Percentiles rank a stretch among this genome's conserved stretches.
These are phyloP conservation scores for Teratosphaeria nubilosa DNA, from an alignment of 2,329 filamentous ascomycete genomes.

Conservation along the genomic window DNA sequence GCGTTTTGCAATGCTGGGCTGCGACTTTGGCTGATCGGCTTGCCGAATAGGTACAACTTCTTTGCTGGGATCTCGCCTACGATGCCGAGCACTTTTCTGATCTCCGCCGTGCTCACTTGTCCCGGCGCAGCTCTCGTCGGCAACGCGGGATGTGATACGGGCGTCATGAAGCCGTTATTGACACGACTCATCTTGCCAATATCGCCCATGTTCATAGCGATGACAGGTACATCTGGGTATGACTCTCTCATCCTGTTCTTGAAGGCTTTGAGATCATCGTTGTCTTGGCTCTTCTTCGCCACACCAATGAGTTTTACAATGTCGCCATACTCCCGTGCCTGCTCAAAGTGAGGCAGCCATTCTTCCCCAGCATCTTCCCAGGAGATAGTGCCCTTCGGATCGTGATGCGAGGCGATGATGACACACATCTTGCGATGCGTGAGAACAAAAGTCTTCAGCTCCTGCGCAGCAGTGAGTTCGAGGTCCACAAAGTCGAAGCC, in stretches of 20 bases:
- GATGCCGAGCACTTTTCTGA: constrained; percentile 65
- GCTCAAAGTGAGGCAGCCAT: constrained; percentile 85
- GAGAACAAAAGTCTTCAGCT: constrained; percentile 50
- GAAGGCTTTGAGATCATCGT: constrained; percentile 75
- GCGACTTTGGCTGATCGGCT: constrained; percentile 68
- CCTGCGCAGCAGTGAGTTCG: constrained; percentile 74
- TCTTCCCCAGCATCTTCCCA: constrained; percentile 71
- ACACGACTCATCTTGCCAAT: constrained; percentile 82
- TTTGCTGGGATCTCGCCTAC: constrained; percentile 68
- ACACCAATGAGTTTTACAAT: constrained; percentile 88
- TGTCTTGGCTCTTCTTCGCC: constrained; percentile 68
- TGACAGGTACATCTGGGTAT: constrained; percentile 66
- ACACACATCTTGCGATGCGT: constrained; percentile 57
- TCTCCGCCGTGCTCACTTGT: constrained; percentile 82
- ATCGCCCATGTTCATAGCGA: constrained; percentile 91
- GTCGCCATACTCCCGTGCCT: constrained; percentile 79
- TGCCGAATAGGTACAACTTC: constrained; percentile 80
- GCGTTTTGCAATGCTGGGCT: constrained; percentile 86
- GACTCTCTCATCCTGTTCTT: constrained; percentile 62
- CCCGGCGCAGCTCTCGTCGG: constrained; percentile 90
- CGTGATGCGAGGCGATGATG: constrained; percentile 93
- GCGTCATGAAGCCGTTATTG: constrained; percentile 85
- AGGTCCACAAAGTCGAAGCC: constrained; percentile 89
- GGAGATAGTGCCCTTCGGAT: constrained; percentile 65
- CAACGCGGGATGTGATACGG: constrained; percentile 80